Evolutionary conservation across 139 green algal species (phyloP), one percentile per base, ranked within the genome.

Genomic region (Tetratostichococcus sp.): DNA sequence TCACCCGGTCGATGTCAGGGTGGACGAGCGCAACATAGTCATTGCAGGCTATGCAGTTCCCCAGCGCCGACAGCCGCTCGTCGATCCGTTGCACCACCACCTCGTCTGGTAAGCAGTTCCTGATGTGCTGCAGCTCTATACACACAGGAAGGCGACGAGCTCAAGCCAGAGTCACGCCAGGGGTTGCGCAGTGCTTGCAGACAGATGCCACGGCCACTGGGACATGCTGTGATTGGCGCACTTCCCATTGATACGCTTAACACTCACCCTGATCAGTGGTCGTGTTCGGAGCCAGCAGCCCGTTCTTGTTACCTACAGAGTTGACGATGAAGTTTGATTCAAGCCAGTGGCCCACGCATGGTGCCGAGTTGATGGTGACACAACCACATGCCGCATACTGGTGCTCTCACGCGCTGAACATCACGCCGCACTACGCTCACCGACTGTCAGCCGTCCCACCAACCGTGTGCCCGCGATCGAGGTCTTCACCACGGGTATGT

Each of bases 1-100:
- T n/a, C n/a, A 83, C 81, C 79, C 81, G 88, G 82, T 99, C 96
- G 14, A 99, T 86, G 86, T 99, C 96, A 0, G 94, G 94, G 81
- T 99, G 96, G 30, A 99, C 92, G 43, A 99, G 81, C 23, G 93
- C 93, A 14, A 98, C 94, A 69, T 99, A 99, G 84, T 99, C 96
- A 78, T 99, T 99, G 86, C 90, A 97, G 14, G 90, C 86, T 30
- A 99, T 97, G 86, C 93, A 98, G 89, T 99, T 99, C 43, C 96
- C 96, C 42, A 99, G 85, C 4, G 96, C 96, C 28, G 91, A 97
- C 30, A 99, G 84, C 58, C 96, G 84, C 88, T 99, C 96, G 50
- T 99, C 96, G 33, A 98, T 93, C 25, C 92, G 75, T 82, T 98
- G 94, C 42, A 99, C 94, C n/a, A 98, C 89, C 58, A 99, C 93